These are phyloP conservation scores for Crepidotus variabilis DNA, from an alignment of 768 basidiomycete genomes.

Conservation along the genomic window DNA sequence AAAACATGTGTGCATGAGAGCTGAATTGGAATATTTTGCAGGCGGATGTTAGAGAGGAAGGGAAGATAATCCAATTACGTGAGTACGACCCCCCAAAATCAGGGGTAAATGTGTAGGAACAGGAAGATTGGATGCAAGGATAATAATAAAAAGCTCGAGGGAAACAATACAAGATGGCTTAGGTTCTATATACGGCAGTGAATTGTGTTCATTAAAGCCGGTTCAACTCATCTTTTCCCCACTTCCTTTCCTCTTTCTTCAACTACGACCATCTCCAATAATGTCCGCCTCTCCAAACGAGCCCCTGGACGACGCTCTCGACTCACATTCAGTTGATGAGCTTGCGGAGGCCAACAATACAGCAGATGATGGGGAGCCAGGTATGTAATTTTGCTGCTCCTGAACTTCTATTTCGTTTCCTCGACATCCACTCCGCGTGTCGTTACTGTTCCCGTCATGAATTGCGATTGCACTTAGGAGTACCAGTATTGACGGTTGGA, in stretches of 20 bases:
- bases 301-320: constrained; percentile 47
- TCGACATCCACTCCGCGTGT: constrained; percentile 17
- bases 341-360: constrained; percentile 41
- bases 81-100: constrained; percentile 53
- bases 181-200: constrained; percentile 69
- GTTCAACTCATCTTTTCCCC: constrained; percentile 56
- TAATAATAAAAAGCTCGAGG: constrained; percentile 58
- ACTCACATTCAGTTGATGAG: constrained; percentile 59
- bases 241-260: constrained; percentile 46
- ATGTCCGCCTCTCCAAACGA: constrained; percentile 64
- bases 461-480: constrained; percentile 18
- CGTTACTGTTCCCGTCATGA: constrained; percentile 15
- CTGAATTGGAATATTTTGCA: background rate
- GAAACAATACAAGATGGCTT: constrained; percentile 59
- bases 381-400: constrained; percentile 28
- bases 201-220: constrained; percentile 74
- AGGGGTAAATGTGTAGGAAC: constrained; percentile 51
- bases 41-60: constrained; percentile 9
- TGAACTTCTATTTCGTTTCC: constrained; percentile 25
- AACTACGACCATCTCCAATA: constrained; percentile 31
- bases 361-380: constrained; percentile 35
- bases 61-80: constrained; percentile 48
- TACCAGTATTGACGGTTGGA: constrained; percentile 18
- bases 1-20: background rate
- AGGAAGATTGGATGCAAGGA: constrained; percentile 44